Conservation (phyloP, 768 basidiomycete species). For the Butyriboletus loyo region DNA sequence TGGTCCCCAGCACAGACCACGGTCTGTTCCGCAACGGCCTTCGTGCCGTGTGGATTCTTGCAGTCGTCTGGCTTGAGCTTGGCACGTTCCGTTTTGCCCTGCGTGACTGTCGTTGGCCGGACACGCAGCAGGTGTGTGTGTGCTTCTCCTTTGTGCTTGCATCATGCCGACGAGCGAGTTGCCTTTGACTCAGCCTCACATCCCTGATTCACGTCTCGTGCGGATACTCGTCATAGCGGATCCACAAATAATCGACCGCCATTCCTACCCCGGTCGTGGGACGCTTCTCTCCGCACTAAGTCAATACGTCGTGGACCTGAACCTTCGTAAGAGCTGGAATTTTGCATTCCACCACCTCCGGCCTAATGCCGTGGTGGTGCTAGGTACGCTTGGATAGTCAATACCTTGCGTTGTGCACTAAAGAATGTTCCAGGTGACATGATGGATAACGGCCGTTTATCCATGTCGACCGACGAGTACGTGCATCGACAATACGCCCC, state of each 20-base stretch:
- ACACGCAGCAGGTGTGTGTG: slow-evolving; percentile 33
- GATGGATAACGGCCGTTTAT: slow-evolving; percentile 79
- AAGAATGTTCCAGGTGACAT: slow-evolving; percentile 51
- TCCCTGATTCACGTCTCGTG: slow-evolving; percentile 21
- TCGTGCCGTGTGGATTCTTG: slow-evolving; percentile 57
- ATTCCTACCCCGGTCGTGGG: slow-evolving; percentile 65
- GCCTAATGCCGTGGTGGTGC: slow-evolving; percentile 75
- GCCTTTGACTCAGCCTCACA: slow-evolving; percentile 14
- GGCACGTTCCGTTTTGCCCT: slow-evolving; percentile 51
- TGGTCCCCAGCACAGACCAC: slow-evolving; percentile 3
- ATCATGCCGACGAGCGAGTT: background rate
- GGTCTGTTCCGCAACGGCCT: slow-evolving; percentile 35
- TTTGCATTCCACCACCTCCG: slow-evolving; percentile 48
- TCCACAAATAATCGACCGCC: slow-evolving; percentile 78
- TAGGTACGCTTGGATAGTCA: slow-evolving; percentile 43
- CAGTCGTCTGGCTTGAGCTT: slow-evolving; percentile 71
- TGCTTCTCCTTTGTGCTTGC: background rate
- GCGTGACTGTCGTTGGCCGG: slow-evolving; percentile 60
- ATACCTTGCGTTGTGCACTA: background rate
- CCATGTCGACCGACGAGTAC: slow-evolving; percentile 67
- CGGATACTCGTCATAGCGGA: slow-evolving; percentile 76
- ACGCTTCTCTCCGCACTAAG: slow-evolving; percentile 55
- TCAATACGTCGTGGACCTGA: slow-evolving; percentile 71
- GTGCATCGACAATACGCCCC: slow-evolving; percentile 27
- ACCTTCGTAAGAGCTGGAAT: slow-evolving; percentile 83